Percentiles rank a stretch among this genome's conserved stretches.
phyloP scores from a whole-genome alignment of 2,329 filamentous ascomycete genomes.

The Colletotrichum costaricense region DNA sequence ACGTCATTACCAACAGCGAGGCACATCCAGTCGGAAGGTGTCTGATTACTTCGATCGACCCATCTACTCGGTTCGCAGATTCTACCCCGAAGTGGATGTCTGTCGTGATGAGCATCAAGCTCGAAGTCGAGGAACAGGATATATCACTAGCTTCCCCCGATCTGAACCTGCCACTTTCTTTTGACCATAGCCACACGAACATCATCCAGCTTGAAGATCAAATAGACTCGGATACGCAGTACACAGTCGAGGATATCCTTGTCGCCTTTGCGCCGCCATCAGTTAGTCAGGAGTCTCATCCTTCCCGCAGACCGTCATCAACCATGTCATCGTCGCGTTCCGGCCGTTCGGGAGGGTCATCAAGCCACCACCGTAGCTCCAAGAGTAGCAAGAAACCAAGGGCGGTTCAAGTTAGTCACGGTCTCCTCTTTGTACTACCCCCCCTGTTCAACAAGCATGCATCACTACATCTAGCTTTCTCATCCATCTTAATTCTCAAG shows the following conservation, averaged over 20 bases:
- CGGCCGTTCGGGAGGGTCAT: conserved; percentile 36
- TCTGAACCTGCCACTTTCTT: not conserved
- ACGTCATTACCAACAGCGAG: conserved; percentile 19
- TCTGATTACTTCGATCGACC: not conserved
- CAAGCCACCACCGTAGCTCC: conserved; percentile 38
- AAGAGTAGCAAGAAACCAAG: conserved; percentile 42
- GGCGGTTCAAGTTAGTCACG: conserved; percentile 44
- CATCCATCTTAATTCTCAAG: no score
- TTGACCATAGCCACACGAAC: conserved; percentile 3
- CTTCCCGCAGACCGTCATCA: not conserved
- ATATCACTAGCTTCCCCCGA: conserved; percentile 18
- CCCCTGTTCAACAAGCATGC: not conserved
- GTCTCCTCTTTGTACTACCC: conserved; percentile 42
- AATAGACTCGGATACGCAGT: not conserved
- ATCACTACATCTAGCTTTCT: not conserved
- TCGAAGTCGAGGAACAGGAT: not conserved
- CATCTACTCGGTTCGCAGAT: not conserved
- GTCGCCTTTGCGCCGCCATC: not conserved
- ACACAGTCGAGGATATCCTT: conserved; percentile 20
- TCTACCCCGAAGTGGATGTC: not conserved
- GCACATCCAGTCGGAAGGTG: not conserved
- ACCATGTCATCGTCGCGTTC: conserved; percentile 46
- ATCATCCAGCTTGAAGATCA: not conserved
- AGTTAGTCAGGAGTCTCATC: not conserved
- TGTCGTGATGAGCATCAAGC: conserved; percentile 2